These are phyloP conservation scores for Pinus albicaulis DNA, from an alignment of 75 land plant species.

Conservation along the genomic window DNA sequence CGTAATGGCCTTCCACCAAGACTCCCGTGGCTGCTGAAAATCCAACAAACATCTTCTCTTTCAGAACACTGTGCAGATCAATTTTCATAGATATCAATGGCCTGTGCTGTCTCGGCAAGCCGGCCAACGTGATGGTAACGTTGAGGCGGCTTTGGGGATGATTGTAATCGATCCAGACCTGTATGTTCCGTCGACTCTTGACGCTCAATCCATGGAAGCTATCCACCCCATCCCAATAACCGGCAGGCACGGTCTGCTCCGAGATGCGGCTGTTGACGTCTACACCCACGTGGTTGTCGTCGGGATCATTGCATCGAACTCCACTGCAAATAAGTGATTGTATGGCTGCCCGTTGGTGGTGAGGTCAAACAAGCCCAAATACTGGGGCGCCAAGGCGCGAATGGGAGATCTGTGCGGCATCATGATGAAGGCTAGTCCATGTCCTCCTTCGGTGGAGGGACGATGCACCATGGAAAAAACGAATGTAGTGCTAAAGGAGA, in stretches of 20 bases:
- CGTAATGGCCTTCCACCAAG: constrained; percentile 12
- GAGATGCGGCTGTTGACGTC: not conserved
- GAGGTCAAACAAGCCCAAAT: constrained; percentile 10
- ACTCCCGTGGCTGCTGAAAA: constrained; percentile 31
- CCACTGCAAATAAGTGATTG: too few species aligned
- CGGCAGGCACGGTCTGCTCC: not conserved
- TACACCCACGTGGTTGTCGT: too few species aligned
- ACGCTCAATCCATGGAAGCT: constrained; percentile 8
- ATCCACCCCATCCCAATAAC: not conserved
- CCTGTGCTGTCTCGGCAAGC: constrained; percentile 10
- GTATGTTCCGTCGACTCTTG: not conserved
- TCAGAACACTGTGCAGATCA: too few species aligned
- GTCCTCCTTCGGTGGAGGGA: not conserved
- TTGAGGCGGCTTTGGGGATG: too few species aligned
- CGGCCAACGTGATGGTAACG: not conserved
- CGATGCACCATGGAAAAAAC: not conserved
- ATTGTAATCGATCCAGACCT: too few species aligned
- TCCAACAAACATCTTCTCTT: too few species aligned
- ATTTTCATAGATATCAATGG: not conserved
- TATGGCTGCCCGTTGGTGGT: not conserved
- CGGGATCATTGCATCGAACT: too few species aligned
- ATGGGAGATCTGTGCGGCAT: not conserved
- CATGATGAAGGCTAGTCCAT: constrained; percentile 1
- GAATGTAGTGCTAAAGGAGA: not conserved
- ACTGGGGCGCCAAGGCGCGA: not conserved